A percentile compares a stretch with the other conserved stretches of the same genome.
Conservation (phyloP, 2,329 filamentous ascomycete genomes). For the Aspergillus fumigatiaffinis region DNA sequence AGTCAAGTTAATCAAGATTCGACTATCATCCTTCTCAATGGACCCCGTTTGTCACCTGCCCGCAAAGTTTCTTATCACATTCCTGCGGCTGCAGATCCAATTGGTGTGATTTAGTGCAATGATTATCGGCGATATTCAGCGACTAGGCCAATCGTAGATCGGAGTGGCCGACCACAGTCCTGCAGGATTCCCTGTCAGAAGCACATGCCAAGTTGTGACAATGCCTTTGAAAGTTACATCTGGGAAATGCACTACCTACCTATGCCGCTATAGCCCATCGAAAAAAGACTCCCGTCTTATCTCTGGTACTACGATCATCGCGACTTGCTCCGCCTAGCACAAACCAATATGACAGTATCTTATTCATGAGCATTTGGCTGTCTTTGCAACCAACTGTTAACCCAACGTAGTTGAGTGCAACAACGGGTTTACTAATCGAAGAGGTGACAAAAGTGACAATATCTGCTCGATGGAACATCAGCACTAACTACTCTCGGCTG, state of each 20-base stretch:
- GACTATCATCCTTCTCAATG: not conserved
- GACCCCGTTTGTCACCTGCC: constrained; percentile 5
- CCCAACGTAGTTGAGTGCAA: not conserved
- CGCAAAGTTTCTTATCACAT: constrained; percentile 13
- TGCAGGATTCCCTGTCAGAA: constrained; percentile 2
- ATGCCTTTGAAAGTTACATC: not conserved
- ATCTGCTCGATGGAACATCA: not conserved
- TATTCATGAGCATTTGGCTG: not conserved
- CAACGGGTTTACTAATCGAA: not conserved
- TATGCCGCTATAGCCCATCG: not conserved
- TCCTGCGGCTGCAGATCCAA: constrained; percentile 12
- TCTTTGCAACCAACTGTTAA: not conserved
- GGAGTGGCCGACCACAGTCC: constrained; percentile 3
- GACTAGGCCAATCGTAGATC: not conserved
- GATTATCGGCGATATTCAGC: not conserved
- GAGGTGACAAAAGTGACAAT: not conserved
- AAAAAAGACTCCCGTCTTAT: not conserved
- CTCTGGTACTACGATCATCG: not conserved
- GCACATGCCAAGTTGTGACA: constrained; percentile 4
- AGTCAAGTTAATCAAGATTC: not conserved
- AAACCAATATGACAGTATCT: no score
- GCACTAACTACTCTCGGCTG: not conserved
- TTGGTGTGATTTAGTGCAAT: constrained; percentile 4
- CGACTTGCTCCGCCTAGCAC: not conserved
- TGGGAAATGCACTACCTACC: not conserved